Base-by-base conservation (phyloP, 352 stramenopile species). In the Pythium volutum region DNA sequence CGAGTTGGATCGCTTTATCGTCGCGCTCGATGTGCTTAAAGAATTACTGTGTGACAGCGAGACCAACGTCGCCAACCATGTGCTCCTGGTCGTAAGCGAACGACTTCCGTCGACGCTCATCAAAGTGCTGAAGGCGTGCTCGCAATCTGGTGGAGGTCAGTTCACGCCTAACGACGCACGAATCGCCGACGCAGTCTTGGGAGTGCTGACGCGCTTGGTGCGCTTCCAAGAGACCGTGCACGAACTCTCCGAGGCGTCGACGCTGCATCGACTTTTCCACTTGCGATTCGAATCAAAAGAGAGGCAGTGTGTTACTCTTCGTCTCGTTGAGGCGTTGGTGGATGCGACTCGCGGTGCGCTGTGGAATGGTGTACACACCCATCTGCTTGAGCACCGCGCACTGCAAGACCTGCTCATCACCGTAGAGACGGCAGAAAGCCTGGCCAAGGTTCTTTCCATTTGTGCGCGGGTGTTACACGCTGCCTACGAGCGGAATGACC, bases 51-150 rank as follows among this genome's bases (percentile, higher is more conserved):
- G 54, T 3, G 29, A 23, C 27, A 55, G 59, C 46, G 53, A 69
- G 34, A 48, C 58, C 23, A 79, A 69, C 62, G 64, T 48, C 16
- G 29, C 38, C 3, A 64, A 53, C 38, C 57, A 61, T 51, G 68
- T 50, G 20, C 51, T 84, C 4, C 42, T 87, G 9, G 75, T 78
- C 12, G 61, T 74, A 14, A 74, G 74, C 23, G 79, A 85, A 48
- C 71, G 75, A 25, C 68, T 87, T 1, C 77, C 76, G 8, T 85
- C 75, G 4, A 87, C 68, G 22, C 59, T 88, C 4, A 74, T 87
- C 2, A 84, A 85, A 51, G 51, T 81, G 18, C 53, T 81, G 22
- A 83, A 87, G 55, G 76, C 78, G 0, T 54, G 72, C 36, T 41
- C 58, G 3, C 50, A 52, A 15, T 56, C 29, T n/a, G 26, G 26